phyloP scores from a whole-genome alignment of 441 rosid species.

The Erodium moschatum region DNA sequence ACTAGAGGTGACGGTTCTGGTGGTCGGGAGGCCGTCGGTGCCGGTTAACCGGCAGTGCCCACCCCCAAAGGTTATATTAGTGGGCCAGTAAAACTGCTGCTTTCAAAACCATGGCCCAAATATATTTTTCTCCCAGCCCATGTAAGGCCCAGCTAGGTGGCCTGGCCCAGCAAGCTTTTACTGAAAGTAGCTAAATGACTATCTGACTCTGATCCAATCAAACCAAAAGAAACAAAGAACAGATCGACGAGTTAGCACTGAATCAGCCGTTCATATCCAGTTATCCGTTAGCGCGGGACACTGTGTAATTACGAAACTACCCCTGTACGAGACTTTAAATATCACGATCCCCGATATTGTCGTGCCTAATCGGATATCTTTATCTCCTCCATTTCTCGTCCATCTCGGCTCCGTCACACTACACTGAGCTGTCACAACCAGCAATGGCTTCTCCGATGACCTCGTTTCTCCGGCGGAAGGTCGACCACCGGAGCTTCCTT shows the following conservation, averaged over 20 bases:
- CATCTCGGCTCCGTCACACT: not conserved
- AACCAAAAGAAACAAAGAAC: not conserved
- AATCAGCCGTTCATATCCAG: conserved; percentile 24
- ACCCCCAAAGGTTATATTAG: too few relatives aligned
- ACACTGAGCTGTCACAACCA: not conserved
- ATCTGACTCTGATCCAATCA: too few relatives aligned
- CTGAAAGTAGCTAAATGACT: too few relatives aligned
- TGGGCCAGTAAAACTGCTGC: too few relatives aligned
- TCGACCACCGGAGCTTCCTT: conserved; percentile 23
- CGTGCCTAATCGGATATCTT: not conserved
- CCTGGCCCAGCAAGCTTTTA: too few relatives aligned
- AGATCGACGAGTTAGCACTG: conserved; percentile 19
- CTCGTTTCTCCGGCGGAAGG: conserved; percentile 42
- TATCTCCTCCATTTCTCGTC: not conserved
- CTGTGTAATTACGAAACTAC: not conserved
- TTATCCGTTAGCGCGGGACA: not conserved
- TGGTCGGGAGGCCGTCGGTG: too few relatives aligned
- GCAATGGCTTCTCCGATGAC: conserved; percentile 45
- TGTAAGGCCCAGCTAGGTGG: too few relatives aligned
- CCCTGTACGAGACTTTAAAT: not conserved
- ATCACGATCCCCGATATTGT: not conserved
- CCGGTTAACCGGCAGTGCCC: too few relatives aligned
- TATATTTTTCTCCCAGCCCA: too few relatives aligned
- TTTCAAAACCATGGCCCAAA: too few relatives aligned
- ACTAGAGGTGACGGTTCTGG: too few relatives aligned